Evolutionary conservation across 2,329 filamentous ascomycete genomes (phyloP).

Genomic region (Pseudogymnoascus sp.): DNA sequence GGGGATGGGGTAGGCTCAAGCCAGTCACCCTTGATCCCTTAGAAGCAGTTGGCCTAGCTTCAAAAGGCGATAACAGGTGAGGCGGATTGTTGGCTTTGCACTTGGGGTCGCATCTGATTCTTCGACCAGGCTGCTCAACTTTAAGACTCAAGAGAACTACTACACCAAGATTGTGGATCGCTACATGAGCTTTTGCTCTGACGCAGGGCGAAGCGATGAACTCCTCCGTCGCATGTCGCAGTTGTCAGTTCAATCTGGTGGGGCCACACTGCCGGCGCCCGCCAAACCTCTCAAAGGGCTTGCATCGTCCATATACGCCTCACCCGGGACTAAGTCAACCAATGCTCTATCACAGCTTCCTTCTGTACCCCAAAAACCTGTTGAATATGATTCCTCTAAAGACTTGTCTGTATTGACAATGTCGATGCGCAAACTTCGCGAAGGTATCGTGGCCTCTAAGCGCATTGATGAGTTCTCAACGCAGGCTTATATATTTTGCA

Average conservation of each 20-base stretch:
- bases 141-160: slow-evolving; percentile 73
- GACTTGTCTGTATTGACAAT: slow-evolving; percentile 68
- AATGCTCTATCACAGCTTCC: slow-evolving; percentile 14
- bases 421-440: slow-evolving; percentile 83
- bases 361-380: slow-evolving; percentile 9
- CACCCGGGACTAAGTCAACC: background rate
- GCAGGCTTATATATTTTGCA: slow-evolving; percentile 86
- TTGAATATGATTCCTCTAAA: slow-evolving; percentile 36
- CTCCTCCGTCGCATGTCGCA: slow-evolving; percentile 68
- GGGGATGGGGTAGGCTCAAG: slow-evolving; percentile 63
- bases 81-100: background rate
- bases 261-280: background rate
- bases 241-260: slow-evolving; percentile 33
- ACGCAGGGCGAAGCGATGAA: slow-evolving; percentile 60
- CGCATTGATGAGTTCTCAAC: slow-evolving; percentile 73
- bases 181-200: slow-evolving; percentile 82
- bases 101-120: slow-evolving; percentile 5
- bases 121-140: slow-evolving; percentile 53
- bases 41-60: slow-evolving; percentile 74
- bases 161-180: slow-evolving; percentile 81
- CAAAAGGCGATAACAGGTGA: slow-evolving; percentile 81
- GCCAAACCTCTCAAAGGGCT: background rate
- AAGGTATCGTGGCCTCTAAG: slow-evolving; percentile 74
- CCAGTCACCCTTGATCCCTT: slow-evolving; percentile 68
- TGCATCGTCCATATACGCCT: slow-evolving; percentile 10